Percentiles rank a stretch among this genome's conserved stretches.
phyloP scores from a whole-genome alignment of 208 protist species.

The Leishmania lainsoni region DNA sequence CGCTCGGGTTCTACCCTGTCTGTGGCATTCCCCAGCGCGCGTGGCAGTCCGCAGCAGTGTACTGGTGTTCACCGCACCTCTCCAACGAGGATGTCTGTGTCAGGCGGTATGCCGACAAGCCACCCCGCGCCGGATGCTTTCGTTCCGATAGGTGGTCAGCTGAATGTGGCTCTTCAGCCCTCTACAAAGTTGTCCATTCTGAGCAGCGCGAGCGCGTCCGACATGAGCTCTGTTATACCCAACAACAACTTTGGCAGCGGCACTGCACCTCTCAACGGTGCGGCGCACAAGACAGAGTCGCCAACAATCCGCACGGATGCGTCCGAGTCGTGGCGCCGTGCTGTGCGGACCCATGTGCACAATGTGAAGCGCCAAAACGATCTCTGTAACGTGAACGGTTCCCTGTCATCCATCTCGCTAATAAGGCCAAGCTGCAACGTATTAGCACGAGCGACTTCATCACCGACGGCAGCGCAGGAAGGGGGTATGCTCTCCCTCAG shows the following conservation, averaged over 20 bases:
- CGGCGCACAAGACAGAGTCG: neutral
- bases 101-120: neutral
- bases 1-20: neutral
- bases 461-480: neutral
- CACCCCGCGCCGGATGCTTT: neutral
- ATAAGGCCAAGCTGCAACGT: neutral
- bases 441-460: neutral
- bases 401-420: neutral
- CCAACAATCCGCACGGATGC: slow-evolving; percentile 4
- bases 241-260: neutral
- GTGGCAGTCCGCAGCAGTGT: neutral
- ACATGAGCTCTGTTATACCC: neutral
- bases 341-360: slow-evolving; percentile 7
- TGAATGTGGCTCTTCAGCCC: neutral
- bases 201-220: neutral
- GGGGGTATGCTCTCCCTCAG: neutral
- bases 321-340: slow-evolving; percentile 16
- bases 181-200: neutral
- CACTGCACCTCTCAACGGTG: neutral
- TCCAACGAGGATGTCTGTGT: neutral
- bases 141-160: neutral
- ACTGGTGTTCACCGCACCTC: neutral
- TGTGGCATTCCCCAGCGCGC: neutral
- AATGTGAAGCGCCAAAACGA: neutral
- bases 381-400: neutral